phyloP scores from a whole-genome alignment of 2,329 filamentous ascomycete genomes.

The Xylaria polymorpha region DNA sequence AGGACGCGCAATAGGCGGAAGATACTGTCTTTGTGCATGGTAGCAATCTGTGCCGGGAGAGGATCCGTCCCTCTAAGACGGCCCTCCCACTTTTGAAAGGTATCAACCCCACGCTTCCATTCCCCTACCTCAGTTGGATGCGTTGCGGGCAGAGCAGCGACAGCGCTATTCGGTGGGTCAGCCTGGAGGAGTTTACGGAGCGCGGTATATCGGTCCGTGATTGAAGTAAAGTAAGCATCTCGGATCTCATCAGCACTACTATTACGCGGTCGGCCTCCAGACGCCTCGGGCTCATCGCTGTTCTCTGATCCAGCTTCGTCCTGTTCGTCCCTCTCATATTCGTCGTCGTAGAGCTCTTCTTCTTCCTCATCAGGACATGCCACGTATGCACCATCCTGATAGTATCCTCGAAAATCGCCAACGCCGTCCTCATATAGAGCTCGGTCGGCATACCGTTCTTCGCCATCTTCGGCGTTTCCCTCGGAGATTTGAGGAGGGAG shows the following conservation, averaged over 20 bases:
- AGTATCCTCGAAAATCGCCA: constrained; percentile 72
- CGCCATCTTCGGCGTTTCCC: constrained; percentile 45
- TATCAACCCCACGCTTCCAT: constrained; percentile 63
- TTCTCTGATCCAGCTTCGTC: constrained; percentile 47
- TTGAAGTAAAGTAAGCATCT: constrained; percentile 73
- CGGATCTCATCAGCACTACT: constrained; percentile 60
- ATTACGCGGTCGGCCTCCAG: constrained; percentile 46
- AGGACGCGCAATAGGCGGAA: constrained; percentile 75
- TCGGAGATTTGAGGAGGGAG: constrained; percentile 54
- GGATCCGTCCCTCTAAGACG: constrained; percentile 66
- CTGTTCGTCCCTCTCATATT: constrained; percentile 45
- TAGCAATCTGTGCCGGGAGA: constrained; percentile 67
- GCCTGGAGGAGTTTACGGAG: constrained; percentile 72
- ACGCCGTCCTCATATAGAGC: constrained; percentile 61
- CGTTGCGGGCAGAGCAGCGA: constrained; percentile 64
- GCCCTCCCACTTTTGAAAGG: constrained; percentile 63
- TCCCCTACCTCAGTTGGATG: constrained; percentile 67
- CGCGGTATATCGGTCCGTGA: constrained; percentile 72
- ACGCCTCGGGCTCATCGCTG: constrained; percentile 49
- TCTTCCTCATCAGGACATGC: constrained; percentile 62
- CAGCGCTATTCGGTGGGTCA: constrained; percentile 62
- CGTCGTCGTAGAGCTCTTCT: constrained; percentile 42
- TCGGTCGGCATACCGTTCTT: constrained; percentile 52
- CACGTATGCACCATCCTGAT: constrained; percentile 82
- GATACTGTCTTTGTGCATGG: constrained; percentile 74